Evolutionary conservation across 2,329 filamentous ascomycete genomes (phyloP).

Genomic region (Sclerotinia glacialis): DNA sequence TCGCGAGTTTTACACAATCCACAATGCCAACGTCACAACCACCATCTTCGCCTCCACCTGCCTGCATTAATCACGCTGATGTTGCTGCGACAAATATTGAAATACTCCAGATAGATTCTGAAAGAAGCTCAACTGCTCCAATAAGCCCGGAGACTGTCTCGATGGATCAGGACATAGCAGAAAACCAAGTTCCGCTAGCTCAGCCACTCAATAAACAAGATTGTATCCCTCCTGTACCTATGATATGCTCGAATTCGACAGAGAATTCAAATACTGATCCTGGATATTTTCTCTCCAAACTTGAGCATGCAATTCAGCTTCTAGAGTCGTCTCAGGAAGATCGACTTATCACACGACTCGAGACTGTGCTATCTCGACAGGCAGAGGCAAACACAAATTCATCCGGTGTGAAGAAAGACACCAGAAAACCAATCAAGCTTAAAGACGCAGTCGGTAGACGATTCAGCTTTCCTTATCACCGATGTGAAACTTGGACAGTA

Average conservation of each 20-base stretch:
- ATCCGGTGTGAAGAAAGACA: background rate
- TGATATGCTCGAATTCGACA: background rate
- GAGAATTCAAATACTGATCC: background rate
- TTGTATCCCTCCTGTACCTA: background rate
- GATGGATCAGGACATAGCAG: background rate
- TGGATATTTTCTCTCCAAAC: background rate
- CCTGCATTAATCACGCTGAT: background rate
- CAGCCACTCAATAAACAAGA: background rate
- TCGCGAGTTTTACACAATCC: too few species aligned
- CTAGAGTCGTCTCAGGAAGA: constrained; percentile 8
- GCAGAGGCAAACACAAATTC: background rate
- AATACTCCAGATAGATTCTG: too few species aligned
- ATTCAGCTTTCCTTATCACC: constrained; percentile 85
- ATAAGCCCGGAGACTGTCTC: background rate
- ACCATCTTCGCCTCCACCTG: background rate
- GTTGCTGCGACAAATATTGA: background rate
- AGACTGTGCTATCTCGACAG: background rate
- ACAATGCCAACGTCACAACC: background rate
- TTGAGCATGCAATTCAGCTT: constrained; percentile 3
- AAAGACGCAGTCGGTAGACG: constrained; percentile 89
- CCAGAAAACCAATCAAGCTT: constrained; percentile 62
- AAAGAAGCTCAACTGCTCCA: background rate
- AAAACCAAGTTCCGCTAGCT: background rate
- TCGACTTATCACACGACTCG: constrained; percentile 7
- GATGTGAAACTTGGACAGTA: constrained; percentile 83